These are phyloP conservation scores for Colletotrichum endophyticum DNA, from an alignment of 2,329 filamentous ascomycete species.

Conservation along the genomic window DNA sequence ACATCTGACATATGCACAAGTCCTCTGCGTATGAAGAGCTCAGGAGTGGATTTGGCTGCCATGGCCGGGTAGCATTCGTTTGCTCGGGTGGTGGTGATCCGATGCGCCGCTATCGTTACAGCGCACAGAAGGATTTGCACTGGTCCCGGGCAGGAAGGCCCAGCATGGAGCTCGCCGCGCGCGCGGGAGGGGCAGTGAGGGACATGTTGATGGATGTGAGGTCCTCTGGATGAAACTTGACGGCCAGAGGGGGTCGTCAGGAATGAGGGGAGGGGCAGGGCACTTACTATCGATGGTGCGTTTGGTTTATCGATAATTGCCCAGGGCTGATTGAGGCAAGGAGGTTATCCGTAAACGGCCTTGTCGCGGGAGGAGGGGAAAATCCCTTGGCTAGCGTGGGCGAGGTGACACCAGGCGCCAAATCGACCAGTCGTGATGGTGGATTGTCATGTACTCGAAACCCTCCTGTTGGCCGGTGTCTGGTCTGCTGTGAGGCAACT, in stretches of 20 bases:
- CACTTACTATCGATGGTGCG: not conserved
- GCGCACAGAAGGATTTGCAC: not conserved
- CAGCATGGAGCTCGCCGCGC: not conserved
- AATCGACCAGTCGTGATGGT: not conserved
- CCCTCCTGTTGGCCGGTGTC: not conserved
- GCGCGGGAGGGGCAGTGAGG: not conserved
- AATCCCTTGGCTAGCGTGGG: not conserved
- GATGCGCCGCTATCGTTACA: not conserved
- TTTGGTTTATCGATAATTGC: not conserved
- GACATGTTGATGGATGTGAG: not conserved
- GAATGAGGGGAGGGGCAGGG: not conserved
- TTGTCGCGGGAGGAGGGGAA: constrained; percentile 8
- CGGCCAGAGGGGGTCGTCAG: not conserved
- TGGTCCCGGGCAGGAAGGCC: not conserved
- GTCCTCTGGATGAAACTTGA: not conserved
- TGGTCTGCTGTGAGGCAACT: not conserved
- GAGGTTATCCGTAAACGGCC: not conserved
- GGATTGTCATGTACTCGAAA: constrained; percentile 1
- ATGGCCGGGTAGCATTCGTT: not conserved
- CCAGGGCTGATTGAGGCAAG: not conserved
- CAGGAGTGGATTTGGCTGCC: not conserved
- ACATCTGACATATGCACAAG: too few species aligned
- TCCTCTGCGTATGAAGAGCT: too few species aligned
- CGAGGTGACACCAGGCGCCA: constrained; percentile 3
- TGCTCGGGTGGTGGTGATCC: not conserved